Conservation (phyloP, 2,329 filamentous ascomycete species). For the Fusarium papillatum region DNA sequence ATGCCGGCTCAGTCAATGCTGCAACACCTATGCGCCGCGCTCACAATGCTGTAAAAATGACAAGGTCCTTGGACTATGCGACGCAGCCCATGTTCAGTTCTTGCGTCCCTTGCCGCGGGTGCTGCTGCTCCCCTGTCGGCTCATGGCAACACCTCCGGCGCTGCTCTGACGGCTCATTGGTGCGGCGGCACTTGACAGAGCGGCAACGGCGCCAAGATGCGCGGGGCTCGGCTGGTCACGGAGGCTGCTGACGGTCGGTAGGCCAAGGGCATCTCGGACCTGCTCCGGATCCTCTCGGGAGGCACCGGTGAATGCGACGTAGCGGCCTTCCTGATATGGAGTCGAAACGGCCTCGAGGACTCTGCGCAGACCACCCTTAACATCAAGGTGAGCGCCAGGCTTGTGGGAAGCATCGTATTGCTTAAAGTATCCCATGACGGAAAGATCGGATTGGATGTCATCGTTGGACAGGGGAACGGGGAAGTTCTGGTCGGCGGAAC, state of each 20-base stretch:
- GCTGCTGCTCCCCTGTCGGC: conserved; percentile 65
- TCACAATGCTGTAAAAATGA: conserved; percentile 45
- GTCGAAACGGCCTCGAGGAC: conserved; percentile 68
- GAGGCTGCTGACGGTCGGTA: conserved; percentile 57
- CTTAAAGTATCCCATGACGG: conserved; percentile 70
- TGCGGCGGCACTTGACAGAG: conserved; percentile 51
- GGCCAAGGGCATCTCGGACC: conserved; percentile 63
- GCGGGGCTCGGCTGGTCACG: conserved; percentile 56
- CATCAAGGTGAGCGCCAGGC: conserved; percentile 68
- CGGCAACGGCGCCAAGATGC: conserved; percentile 39
- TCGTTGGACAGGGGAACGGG: conserved; percentile 64
- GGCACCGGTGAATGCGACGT: conserved; percentile 62
- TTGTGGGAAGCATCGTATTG: conserved; percentile 68
- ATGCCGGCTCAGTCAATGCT: conserved; percentile 11
- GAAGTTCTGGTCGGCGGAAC: conserved; percentile 68
- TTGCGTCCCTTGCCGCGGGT: conserved; percentile 61
- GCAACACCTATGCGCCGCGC: conserved; percentile 44
- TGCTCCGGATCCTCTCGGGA: conserved; percentile 62
- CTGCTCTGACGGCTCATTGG: conserved; percentile 71
- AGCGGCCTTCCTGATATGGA: conserved; percentile 61
- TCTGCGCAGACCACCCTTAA: conserved; percentile 65
- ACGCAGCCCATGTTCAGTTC: conserved; percentile 38
- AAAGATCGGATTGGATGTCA: conserved; percentile 67
- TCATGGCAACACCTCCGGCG: conserved; percentile 69
- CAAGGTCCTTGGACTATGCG: conserved; percentile 12